Percentiles rank a stretch among this genome's conserved stretches.
Evolutionary conservation across 2,329 filamentous ascomycete species (phyloP).

Genomic region (Aspergillus fructus): DNA sequence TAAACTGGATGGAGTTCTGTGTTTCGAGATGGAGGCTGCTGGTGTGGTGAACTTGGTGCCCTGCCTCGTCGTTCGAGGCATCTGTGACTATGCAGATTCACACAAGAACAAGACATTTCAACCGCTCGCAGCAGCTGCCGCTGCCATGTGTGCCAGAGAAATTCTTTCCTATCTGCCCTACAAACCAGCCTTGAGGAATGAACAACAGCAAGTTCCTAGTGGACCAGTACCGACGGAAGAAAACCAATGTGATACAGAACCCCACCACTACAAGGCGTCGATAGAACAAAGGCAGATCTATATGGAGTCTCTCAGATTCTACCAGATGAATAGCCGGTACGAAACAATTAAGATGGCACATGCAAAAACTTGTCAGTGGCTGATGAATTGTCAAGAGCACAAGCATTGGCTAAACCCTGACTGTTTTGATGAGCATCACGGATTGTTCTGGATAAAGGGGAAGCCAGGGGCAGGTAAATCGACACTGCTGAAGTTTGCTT

Average conservation of each 20-base stretch:
- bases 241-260: background rate
- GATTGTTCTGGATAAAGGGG: constrained; percentile 39
- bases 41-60: constrained; percentile 13
- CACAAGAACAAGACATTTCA: constrained; percentile 18
- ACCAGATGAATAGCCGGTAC: background rate
- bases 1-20: background rate
- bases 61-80: constrained; percentile 17
- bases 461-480: constrained; percentile 47
- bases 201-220: no score
- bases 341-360: constrained; percentile 36
- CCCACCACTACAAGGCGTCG: background rate
- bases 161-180: background rate
- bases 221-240: background rate
- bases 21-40: constrained; percentile 17
- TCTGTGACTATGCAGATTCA: constrained; percentile 21
- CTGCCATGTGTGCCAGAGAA: constrained; percentile 13
- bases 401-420: constrained; percentile 32
- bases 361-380: constrained; percentile 18
- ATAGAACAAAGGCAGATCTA: background rate
- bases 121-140: constrained; percentile 9
- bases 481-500: constrained; percentile 46
- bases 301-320: background rate
- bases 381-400: constrained; percentile 24
- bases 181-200: background rate
- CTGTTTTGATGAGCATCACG: constrained; percentile 15